Base-by-base conservation (phyloP, 352 stramenopile species). In the Pythium aphanidermatum region DNA sequence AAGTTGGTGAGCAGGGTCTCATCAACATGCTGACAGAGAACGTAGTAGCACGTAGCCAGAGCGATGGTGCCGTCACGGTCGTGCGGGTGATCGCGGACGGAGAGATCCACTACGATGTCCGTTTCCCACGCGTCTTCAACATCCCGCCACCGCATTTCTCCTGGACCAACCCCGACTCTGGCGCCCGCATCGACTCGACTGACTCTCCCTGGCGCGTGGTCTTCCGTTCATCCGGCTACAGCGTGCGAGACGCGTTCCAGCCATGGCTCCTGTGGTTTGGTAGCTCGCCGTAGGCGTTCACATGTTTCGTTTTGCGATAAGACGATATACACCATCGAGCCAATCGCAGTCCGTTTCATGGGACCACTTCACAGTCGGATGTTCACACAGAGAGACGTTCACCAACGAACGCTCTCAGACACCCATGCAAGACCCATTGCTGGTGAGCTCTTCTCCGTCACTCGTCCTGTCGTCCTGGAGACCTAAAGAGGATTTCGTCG, bases 131-230 rank as follows among this genome's bases (percentile, higher is more conserved):
- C 2, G 2, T 58, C 21, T 58, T 43, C 29, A n/a, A 3, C 26
- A 4, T 23, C n/a, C 26, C 50, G 16, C 16, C 37, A 12, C 50
- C 41, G 2, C 34, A 36, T 5, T 40, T 58, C 13, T 41, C 5
- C 2, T 31, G 13, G 2, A 14, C 5, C 10, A 26, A 58, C 20
- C 13, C 24, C 13, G 19, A 11, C 16, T 46, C 33, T 1, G 20
- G 20, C 1, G 4, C 20, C 2, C 11, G 4, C 11, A 11, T 30
- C 4, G 29, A 46, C 6, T 36, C 32, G 2, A 28, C 10, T 2
- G 46, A 54, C 37, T 35, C 19, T n/a, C n/a, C 53, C 12, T 61
- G 53, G 53, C 13, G 34, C 13, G n/a, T 58, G 7, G 21, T 21
- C 24, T 51, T 58, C 33, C 32, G 28, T n/a, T 58, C 41, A 17